phyloP scores from a whole-genome alignment of 163 green algal species.

The Scenedesmus sp. region DNA sequence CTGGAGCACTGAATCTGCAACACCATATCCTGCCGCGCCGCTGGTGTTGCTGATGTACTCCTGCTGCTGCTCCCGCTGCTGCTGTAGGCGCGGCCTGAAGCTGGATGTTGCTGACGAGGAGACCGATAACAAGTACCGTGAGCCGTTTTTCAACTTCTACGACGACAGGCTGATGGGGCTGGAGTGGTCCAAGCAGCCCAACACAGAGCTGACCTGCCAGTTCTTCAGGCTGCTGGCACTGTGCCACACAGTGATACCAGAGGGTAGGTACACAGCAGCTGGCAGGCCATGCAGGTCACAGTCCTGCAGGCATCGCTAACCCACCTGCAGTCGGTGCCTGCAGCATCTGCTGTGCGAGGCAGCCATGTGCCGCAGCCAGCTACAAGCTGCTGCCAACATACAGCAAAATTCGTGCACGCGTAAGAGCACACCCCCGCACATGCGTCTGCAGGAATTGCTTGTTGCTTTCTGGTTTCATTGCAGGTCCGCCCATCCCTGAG shows the following conservation, averaged over 20 bases:
- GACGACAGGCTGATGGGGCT: conserved; percentile 81
- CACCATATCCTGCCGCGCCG: too few species aligned
- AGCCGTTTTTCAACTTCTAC: conserved; percentile 91
- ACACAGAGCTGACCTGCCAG: conserved; percentile 54
- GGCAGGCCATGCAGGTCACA: background rate
- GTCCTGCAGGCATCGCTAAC: background rate
- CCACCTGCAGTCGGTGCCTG: background rate
- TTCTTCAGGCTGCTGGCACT: conserved; percentile 92
- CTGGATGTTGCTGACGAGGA: conserved; percentile 55
- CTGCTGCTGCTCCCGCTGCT: background rate
- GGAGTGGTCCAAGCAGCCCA: conserved; percentile 75
- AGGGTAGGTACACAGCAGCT: conserved; percentile 61
- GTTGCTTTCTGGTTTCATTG: background rate
- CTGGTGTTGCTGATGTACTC: too few species aligned
- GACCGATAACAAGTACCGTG: conserved; percentile 54
- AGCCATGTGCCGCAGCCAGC: background rate
- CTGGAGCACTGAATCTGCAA: too few species aligned
- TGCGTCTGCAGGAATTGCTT: background rate
- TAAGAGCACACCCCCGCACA: background rate
- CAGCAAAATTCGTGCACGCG: too few species aligned
- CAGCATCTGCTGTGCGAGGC: background rate
- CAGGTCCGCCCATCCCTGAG: conserved; percentile 25
- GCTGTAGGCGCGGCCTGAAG: conserved; percentile 41
- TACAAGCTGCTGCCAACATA: too few species aligned
- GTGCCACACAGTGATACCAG: conserved; percentile 94